phyloP scores from a whole-genome alignment of 202 grass and related monocot species.

The Panicum virgatum region DNA sequence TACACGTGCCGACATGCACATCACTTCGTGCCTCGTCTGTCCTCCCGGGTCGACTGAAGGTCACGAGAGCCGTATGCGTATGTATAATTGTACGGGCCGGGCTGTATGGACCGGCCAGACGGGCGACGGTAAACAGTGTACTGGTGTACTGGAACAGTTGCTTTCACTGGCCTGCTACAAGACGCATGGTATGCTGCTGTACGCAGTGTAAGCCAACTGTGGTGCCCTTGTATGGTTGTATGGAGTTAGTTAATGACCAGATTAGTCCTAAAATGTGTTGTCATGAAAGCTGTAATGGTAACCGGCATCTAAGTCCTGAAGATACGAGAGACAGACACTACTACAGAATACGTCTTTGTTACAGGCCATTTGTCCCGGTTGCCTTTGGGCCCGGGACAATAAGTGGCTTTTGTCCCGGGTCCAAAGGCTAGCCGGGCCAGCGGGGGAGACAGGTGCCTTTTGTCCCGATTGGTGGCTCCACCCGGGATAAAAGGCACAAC shows the following conservation, averaged over 20 bases:
- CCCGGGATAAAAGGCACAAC: too few relatives aligned
- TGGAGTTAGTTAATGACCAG: background rate
- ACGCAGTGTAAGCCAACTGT: background rate
- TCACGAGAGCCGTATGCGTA: background rate
- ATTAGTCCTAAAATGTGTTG: background rate
- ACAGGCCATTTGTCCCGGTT: too few relatives aligned
- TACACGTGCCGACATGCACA: conserved; percentile 44
- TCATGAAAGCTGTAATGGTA: background rate
- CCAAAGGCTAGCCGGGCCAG: too few relatives aligned
- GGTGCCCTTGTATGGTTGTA: background rate
- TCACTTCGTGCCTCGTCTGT: conserved; percentile 33
- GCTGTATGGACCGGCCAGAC: background rate
- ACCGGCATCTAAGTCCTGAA: background rate
- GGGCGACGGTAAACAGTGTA: background rate
- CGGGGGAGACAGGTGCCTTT: too few relatives aligned
- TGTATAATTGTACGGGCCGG: background rate
- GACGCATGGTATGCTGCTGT: background rate
- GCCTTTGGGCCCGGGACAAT: too few relatives aligned
- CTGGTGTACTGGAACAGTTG: background rate
- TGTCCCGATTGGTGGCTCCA: too few relatives aligned
- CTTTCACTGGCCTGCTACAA: background rate
- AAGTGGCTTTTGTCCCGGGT: too few relatives aligned
- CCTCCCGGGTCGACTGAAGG: background rate
- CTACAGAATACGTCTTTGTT: too few relatives aligned
- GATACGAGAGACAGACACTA: background rate